Percentiles rank a stretch among this genome's conserved stretches.
Conservation (phyloP, 2,329 filamentous ascomycete species). For the Neobulgaria alba region DNA sequence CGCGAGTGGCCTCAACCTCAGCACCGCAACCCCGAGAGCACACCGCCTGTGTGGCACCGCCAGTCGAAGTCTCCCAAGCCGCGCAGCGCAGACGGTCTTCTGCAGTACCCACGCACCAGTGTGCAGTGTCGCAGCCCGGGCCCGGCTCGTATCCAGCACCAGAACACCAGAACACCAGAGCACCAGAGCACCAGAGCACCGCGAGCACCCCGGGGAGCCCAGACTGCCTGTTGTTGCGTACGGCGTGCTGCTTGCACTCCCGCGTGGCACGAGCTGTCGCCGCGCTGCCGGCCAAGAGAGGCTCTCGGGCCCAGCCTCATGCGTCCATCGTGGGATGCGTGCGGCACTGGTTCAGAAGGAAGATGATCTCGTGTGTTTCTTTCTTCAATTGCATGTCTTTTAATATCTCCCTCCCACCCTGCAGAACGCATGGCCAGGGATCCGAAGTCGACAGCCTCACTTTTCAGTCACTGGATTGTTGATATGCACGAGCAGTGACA, state of each 20-base stretch:
- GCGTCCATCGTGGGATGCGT: background rate
- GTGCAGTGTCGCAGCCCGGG: background rate
- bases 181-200: background rate
- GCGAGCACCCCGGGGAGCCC: too few relatives aligned
- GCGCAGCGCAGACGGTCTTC: too few relatives aligned
- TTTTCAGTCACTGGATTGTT: background rate
- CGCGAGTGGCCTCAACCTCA: constrained; percentile 1
- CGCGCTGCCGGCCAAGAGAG: background rate
- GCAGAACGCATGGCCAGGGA: background rate
- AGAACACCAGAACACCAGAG: background rate
- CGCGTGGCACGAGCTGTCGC: background rate
- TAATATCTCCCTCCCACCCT: background rate
- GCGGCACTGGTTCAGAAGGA: background rate
- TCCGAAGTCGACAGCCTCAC: background rate
- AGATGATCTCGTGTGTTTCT: background rate
- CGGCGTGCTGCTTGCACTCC: too few relatives aligned
- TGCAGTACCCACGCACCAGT: too few relatives aligned
- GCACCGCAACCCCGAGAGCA: background rate
- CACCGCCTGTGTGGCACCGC: background rate
- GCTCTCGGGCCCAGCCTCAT: background rate
- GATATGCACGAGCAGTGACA: background rate
- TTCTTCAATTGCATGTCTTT: background rate
- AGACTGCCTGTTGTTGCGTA: too few relatives aligned
- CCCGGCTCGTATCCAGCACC: background rate
- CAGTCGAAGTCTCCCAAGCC: too few relatives aligned